A percentile compares a stretch with the other conserved stretches of the same genome.
Conservation (phyloP, 2,329 filamentous ascomycete genomes). For the Chaetoscypha palmicola region DNA sequence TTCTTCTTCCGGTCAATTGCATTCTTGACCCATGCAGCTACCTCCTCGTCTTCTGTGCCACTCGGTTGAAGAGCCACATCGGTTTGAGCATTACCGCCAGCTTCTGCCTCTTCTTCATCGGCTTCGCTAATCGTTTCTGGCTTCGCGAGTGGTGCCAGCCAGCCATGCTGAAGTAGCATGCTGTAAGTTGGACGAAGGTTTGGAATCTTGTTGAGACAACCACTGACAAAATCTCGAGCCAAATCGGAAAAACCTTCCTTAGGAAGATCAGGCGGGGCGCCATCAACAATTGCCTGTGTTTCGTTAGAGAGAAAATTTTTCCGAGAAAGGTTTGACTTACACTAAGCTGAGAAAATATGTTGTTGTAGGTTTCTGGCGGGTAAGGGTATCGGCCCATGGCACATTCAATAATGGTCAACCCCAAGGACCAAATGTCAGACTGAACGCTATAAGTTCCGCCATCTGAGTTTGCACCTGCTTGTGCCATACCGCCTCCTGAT, state of each 20-base stretch:
- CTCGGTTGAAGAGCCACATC: constrained; percentile 19
- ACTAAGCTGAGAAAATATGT: constrained; percentile 94
- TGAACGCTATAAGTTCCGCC: constrained; percentile 94
- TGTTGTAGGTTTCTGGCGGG: constrained; percentile 93
- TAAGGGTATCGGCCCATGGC: constrained; percentile 93
- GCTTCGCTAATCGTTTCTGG: constrained; percentile 68
- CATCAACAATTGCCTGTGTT: constrained; percentile 86
- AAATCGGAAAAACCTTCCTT: constrained; percentile 68
- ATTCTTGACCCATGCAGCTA: constrained; percentile 74
- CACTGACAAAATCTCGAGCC: constrained; percentile 79
- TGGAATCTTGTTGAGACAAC: constrained; percentile 88
- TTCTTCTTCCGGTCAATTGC: constrained; percentile 61
- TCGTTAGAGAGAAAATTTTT: constrained; percentile 4
- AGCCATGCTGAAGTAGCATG: constrained; percentile 81
- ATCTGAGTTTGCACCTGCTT: constrained; percentile 57
- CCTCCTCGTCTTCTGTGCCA: constrained; percentile 62
- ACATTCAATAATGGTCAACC: constrained; percentile 91
- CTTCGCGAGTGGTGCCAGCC: constrained; percentile 71
- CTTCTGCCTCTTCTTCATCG: constrained; percentile 50
- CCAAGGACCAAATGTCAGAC: constrained; percentile 95
- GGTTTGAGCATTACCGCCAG: constrained; percentile 26
- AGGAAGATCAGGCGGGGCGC: constrained; percentile 86
- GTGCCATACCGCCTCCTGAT: constrained; percentile 72
- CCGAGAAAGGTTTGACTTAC: constrained; percentile 50
- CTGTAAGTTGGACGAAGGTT: constrained; percentile 90